phyloP scores from a whole-genome alignment of 176 grass and related monocot species.

The Ampelocalamus luodianensis region DNA sequence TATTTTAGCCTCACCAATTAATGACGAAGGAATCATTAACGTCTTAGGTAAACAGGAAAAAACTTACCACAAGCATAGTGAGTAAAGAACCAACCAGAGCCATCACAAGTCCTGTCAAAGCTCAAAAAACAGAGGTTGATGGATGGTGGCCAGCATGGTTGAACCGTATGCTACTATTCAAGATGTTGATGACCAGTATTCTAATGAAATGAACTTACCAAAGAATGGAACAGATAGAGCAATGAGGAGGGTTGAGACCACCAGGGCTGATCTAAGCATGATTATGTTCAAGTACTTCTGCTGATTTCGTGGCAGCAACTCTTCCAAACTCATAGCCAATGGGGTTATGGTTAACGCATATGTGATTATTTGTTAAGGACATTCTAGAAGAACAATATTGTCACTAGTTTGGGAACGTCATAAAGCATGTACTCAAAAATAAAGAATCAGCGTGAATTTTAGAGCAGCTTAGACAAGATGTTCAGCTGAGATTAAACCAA shows the following conservation, averaged over 20 bases:
- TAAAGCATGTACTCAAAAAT: slow-evolving; percentile 9
- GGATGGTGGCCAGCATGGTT: not conserved
- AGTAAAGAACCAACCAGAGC: slow-evolving; percentile 92
- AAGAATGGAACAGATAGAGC: slow-evolving; percentile 90
- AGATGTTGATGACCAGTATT: slow-evolving; percentile 26
- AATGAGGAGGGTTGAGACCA: slow-evolving; percentile 74
- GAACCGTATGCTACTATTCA: not conserved
- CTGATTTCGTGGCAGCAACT: slow-evolving; percentile 69
- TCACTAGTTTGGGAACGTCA: not conserved
- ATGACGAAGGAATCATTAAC: not conserved
- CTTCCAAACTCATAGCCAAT: slow-evolving; percentile 90
- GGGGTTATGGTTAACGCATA: slow-evolving; percentile 88
- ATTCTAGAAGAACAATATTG: not conserved
- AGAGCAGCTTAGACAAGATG: not conserved
- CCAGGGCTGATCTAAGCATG: slow-evolving; percentile 72
- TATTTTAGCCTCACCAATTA: slow-evolving; percentile 4
- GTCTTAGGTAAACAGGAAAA: not conserved
- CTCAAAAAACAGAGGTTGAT: not conserved
- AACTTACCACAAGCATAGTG: slow-evolving; percentile 92
- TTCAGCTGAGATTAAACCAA: not conserved
- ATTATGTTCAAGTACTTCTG: slow-evolving; percentile 74
- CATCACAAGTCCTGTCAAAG: slow-evolving; percentile 83
- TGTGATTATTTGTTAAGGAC: slow-evolving; percentile 68
- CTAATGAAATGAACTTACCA: slow-evolving; percentile 51
- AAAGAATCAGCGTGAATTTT: not conserved